Conservation (phyloP, 148 eudicot species). For the Amaranthus hypochondriacus region DNA sequence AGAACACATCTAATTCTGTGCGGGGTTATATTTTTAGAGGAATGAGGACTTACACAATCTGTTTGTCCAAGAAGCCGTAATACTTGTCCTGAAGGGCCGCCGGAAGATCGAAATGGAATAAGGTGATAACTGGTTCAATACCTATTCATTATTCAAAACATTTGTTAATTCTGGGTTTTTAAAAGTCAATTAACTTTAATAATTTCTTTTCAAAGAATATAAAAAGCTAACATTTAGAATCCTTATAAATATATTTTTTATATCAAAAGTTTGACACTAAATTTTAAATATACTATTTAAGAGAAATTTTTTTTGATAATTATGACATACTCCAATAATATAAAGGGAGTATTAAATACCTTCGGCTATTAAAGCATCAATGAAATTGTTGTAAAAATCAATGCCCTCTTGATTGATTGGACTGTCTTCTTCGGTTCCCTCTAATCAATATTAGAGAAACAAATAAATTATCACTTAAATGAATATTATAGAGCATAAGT, state of each 20-base stretch:
- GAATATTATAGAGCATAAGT: too few relatives aligned
- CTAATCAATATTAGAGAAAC: background rate
- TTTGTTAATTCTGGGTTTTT: too few relatives aligned
- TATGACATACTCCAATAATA: too few relatives aligned
- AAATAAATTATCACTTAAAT: background rate
- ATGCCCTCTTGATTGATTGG: constrained; percentile 22
- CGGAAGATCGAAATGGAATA: constrained; percentile 30
- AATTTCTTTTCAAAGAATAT: too few relatives aligned
- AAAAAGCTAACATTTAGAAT: too few relatives aligned
- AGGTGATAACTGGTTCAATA: constrained; percentile 22
- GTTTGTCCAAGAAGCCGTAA: constrained; percentile 21
- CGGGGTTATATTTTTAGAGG: too few relatives aligned
- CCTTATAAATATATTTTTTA: too few relatives aligned
- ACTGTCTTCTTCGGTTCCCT: constrained; percentile 12
- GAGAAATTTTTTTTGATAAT: too few relatives aligned
- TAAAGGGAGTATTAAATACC: background rate
- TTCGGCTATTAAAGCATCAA: constrained; percentile 10
- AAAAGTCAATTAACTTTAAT: too few relatives aligned
- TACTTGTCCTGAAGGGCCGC: constrained; percentile 19
- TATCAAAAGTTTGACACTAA: too few relatives aligned
- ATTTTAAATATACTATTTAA: too few relatives aligned
- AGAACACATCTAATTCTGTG: too few relatives aligned
- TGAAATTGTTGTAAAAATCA: constrained; percentile 26
- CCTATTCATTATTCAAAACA: background rate
- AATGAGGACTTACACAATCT: constrained; percentile 17